These are phyloP conservation scores for Ostreobium quekettii DNA, from an alignment of 139 green algal species.

Conservation along the genomic window DNA sequence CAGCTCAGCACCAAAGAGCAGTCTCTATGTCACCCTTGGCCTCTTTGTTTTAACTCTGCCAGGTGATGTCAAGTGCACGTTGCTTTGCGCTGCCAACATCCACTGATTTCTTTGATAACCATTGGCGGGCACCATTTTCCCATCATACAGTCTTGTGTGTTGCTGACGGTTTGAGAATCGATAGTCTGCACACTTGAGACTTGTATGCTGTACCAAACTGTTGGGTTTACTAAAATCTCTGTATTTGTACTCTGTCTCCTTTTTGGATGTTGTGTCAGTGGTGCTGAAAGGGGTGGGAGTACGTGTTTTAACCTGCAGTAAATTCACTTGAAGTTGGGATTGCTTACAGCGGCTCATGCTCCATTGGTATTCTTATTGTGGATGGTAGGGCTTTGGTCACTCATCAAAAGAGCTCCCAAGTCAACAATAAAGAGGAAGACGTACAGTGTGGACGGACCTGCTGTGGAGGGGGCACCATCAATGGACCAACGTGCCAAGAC, in stretches of 20 bases:
- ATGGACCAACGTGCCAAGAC: conserved; percentile 56
- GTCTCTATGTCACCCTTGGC: conserved; percentile 74
- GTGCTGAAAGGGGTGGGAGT: neutral
- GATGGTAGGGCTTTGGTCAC: conserved; percentile 83
- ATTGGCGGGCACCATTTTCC: neutral
- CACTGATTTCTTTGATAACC: neutral
- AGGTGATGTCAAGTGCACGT: conserved; percentile 23
- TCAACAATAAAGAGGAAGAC: conserved; percentile 63
- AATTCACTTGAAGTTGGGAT: neutral
- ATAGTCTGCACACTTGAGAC: neutral
- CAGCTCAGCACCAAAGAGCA: conserved; percentile 14
- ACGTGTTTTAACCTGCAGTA: neutral
- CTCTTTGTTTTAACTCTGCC: conserved; percentile 73
- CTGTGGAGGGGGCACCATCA: conserved; percentile 31
- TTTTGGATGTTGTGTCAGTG: conserved; percentile 9
- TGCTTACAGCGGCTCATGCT: neutral
- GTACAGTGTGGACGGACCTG: conserved; percentile 67
- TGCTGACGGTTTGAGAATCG: neutral
- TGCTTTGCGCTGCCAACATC: neutral
- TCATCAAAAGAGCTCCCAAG: conserved; percentile 80
- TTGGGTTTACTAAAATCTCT: neutral
- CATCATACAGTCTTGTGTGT: neutral
- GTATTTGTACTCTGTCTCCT: neutral
- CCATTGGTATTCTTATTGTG: neutral
- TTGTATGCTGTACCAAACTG: neutral